A percentile compares a stretch with the other conserved stretches of the same genome.
These are phyloP conservation scores for Coemansia sp. DNA, from an alignment of 192 early-diverging fungal species.

Conservation along the genomic window DNA sequence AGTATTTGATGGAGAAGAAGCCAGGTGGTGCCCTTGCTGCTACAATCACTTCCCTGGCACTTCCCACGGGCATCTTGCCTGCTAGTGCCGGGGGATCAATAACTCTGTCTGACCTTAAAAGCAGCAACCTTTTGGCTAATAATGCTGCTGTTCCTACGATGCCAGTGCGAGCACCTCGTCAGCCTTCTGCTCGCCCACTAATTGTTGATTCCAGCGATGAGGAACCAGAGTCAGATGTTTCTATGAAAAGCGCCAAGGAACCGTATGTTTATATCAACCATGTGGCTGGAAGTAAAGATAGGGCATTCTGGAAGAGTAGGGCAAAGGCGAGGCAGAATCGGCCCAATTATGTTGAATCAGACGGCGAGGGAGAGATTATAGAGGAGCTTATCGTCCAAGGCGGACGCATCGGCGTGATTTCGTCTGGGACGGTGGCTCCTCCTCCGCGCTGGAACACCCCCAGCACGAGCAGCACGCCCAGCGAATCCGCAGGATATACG, in stretches of 20 bases:
- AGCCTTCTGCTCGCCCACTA: neutral
- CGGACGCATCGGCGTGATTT: neutral
- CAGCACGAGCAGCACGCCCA: neutral
- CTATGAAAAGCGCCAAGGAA: neutral
- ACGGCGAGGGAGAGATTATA: neutral
- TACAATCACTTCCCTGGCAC: neutral
- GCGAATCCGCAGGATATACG: neutral
- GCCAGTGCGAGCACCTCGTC: neutral
- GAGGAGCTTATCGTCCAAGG: neutral
- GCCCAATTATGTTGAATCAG: neutral
- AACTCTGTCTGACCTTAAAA: neutral
- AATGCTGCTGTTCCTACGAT: neutral
- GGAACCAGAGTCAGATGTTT: neutral
- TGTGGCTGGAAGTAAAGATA: neutral
- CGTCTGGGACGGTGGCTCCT: neutral
- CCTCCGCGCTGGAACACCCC: neutral
- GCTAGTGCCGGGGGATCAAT: neutral
- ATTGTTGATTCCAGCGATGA: neutral
- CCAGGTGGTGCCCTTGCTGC: neutral
- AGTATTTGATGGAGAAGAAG: conserved; percentile 17
- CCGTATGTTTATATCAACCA: conserved; percentile 23
- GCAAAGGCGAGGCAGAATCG: neutral
- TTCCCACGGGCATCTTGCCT: neutral
- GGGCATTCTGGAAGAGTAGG: neutral
- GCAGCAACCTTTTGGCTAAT: neutral